phyloP scores from a whole-genome alignment of 768 basidiomycete species.

The Pleurotus citrinopileatus region DNA sequence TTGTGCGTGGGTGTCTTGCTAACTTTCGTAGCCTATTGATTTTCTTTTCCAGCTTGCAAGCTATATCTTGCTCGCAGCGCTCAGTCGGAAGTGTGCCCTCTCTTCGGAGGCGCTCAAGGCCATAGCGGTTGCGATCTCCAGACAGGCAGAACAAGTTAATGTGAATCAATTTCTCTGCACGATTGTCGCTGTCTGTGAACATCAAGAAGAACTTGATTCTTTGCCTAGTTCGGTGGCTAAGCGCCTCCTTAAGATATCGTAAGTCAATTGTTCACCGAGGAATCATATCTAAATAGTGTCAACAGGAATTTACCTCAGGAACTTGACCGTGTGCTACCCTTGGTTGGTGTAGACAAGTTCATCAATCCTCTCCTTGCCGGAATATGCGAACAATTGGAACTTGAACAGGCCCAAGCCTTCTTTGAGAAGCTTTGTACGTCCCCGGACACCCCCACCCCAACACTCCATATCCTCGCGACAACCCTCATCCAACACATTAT shows the following conservation, averaged over 20 bases:
- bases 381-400: conserved; percentile 20
- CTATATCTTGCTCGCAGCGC: conserved; percentile 67
- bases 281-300: not conserved
- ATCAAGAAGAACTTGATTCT: conserved; percentile 53
- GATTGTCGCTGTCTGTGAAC: conserved; percentile 58
- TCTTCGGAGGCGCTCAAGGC: conserved; percentile 55
- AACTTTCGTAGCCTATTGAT: not conserved
- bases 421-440: conserved; percentile 37
- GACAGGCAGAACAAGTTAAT: conserved; percentile 44
- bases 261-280: conserved; percentile 23
- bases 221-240: conserved; percentile 42
- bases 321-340: conserved; percentile 13
- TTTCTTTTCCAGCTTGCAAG: conserved; percentile 54
- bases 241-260: conserved; percentile 47
- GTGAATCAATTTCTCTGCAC: conserved; percentile 64
- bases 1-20: conserved; percentile 38
- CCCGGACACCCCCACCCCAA: conserved; percentile 26
- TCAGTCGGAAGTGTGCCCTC: conserved; percentile 66
- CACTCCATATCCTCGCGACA: conserved; percentile 28
- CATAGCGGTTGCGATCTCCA: conserved; percentile 52
- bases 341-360: conserved; percentile 22
- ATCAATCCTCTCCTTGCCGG: conserved; percentile 24
- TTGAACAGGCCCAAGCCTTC: conserved; percentile 25
- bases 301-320: conserved; percentile 16
- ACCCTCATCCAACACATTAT: conserved; percentile 26